Evolutionary conservation across 1,284 basidiomycete species (phyloP).

Genomic region (Ceratobasidium sp.): DNA sequence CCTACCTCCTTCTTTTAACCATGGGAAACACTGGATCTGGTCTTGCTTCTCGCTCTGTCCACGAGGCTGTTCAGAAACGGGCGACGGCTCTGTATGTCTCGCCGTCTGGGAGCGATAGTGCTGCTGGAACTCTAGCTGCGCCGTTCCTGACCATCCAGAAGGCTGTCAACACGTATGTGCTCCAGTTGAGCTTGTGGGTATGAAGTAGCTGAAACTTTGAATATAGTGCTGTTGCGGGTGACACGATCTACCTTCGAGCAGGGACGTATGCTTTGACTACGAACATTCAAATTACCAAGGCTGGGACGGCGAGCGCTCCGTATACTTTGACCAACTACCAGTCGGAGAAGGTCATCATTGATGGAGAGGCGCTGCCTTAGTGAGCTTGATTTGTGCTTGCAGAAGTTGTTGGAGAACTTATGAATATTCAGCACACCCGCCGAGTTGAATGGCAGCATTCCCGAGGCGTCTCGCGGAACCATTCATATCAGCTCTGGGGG

Average conservation of each 20-base stretch:
- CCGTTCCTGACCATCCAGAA: constrained; percentile 44
- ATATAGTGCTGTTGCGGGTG: constrained; percentile 42
- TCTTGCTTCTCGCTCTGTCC: constrained; percentile 21
- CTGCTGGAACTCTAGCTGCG: constrained; percentile 43
- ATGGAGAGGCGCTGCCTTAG: constrained; percentile 44
- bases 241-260: constrained; percentile 45
- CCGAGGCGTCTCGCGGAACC: constrained; percentile 41
- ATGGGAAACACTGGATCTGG: constrained; percentile 41
- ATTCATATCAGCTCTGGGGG: constrained; percentile 40
- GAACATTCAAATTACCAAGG: constrained; percentile 44
- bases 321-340: constrained; percentile 46
- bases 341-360: constrained; percentile 44
- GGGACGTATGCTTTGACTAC: constrained; percentile 44
- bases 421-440: constrained; percentile 41
- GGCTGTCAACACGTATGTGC: constrained; percentile 40
- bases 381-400: not conserved
- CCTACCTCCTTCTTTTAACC: not conserved
- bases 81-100: constrained; percentile 41
- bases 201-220: not conserved
- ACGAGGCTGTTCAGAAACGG: constrained; percentile 22
- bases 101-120: constrained; percentile 42
- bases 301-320: constrained; percentile 41
- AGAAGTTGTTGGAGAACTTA: not conserved
- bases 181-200: not conserved
- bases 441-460: constrained; percentile 40